Evolutionary conservation across 139 green algal genomes (phyloP), one percentile per base, ranked within the genome.

Genomic region (Micractinium conductrix): DNA sequence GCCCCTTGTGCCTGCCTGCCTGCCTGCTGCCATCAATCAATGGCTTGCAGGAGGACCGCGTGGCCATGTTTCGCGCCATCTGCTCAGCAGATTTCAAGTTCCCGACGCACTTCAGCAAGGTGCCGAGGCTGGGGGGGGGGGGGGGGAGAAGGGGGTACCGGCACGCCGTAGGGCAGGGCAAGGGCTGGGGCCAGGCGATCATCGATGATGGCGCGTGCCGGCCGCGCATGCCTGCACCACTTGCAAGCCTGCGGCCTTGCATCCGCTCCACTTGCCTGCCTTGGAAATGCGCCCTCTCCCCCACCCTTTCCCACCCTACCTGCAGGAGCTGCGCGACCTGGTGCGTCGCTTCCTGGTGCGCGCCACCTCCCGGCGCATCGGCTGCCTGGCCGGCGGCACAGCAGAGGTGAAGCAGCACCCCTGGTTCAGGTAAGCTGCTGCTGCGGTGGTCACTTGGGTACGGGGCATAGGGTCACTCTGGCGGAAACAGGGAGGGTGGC

Each of bases 11-110:
- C n/a, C n/a, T n/a, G n/a, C n/a, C n/a, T n/a, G n/a, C n/a, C n/a
- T n/a, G n/a, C n/a, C n/a, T n/a, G n/a, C n/a, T n/a, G n/a, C n/a
- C n/a, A n/a, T n/a, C n/a, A n/a, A n/a, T n/a, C n/a, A n/a, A n/a
- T n/a, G n/a, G 6, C 10, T 16, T 62, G 70, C 70, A 78, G 74
- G 92, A 96, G 35, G 93, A 98, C 85, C 80, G 94, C 8, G 90
- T 98, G 74, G 85, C 83, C 55, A 97, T 98, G 95, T 98, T 97
- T 88, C 73, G 88, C 60, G 92, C 93, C 86, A 98, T 98, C 85
- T 94, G 92, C 82, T 84, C 88, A 55, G 74, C 74, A 2, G 83
- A 93, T 35, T 93, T 94, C 78, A 84, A 65, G 63, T 91, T 94
- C 71, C 95, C 95, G 10, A 43, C 86, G 17, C 82, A 93, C 85